Base-by-base conservation (phyloP, 2,329 filamentous ascomycete genomes). In the Moelleriella libera region DNA sequence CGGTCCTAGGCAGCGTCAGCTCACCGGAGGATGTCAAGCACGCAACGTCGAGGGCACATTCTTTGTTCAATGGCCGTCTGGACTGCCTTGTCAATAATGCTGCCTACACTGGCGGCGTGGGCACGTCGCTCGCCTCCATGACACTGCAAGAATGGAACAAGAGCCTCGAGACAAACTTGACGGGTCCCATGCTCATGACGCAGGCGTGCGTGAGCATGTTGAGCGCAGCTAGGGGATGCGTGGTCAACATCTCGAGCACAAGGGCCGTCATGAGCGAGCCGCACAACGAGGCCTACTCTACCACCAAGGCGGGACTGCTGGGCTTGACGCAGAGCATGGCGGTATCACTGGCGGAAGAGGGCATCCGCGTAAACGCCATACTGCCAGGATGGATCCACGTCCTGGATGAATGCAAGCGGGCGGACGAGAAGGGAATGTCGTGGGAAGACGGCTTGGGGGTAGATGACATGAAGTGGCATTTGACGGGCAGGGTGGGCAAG, bases 321-420 rank as follows among this genome's bases (percentile, higher is more conserved):
- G 72, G 72, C 0, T 54, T 76, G 30, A 69, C 68, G 45, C 71
- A 73, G 52, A 65, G 65, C 8, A 66, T 74, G 66, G 65, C 68
- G 9, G 63, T 71, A 6, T 69, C 66, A 40, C 57, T 74, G 11
- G 60, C 66, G 45, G 55, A 59, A 4, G 63, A 66, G 43, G 63
- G 64, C 9, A 65, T 75, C 30, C 60, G 69, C 5, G 68, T 71
- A 30, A 75, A 73, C 50, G 64, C 69, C 0, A 68, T 75, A 12
- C 54, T 73, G 34, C 71, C 70, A 0, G 71, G 72, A 0, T 75
- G 72, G 72, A 71, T 76, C 44, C 64, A 74, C 52, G 71, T 74
- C 6, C 59, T 54, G 44, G 61, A 72, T 43, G 58, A 60, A 49
- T 55, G 54, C 48, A 53, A 50, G 40, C 55, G 51, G 29, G 58